These are phyloP conservation scores for Dioszegia aurantiaca DNA, from an alignment of 768 basidiomycete genomes.

Conservation along the genomic window DNA sequence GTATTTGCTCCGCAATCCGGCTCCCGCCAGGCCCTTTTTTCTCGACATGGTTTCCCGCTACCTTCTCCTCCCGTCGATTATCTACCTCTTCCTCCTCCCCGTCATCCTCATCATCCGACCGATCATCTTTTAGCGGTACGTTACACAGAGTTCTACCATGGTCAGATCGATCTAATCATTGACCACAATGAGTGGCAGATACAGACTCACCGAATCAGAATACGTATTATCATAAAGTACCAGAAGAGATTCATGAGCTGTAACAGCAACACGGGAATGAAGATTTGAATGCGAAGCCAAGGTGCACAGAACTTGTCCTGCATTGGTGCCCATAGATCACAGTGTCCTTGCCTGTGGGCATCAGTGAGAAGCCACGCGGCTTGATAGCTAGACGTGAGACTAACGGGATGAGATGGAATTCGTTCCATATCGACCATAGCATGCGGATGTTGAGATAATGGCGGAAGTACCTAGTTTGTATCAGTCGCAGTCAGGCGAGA, in stretches of 20 bases:
- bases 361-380: too few species aligned
- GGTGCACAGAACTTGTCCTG: slow-evolving; percentile 66
- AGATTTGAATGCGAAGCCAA: slow-evolving; percentile 79
- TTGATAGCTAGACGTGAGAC: too few species aligned
- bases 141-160: slow-evolving; percentile 58
- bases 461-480: slow-evolving; percentile 73
- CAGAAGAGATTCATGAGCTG: slow-evolving; percentile 88
- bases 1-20: too few species aligned
- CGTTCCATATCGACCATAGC: slow-evolving; percentile 78
- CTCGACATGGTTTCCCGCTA: too few species aligned
- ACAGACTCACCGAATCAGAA: slow-evolving; percentile 65
- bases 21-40: too few species aligned
- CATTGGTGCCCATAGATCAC: slow-evolving; percentile 49
- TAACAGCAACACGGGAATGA: slow-evolving; percentile 68
- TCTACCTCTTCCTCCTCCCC: slow-evolving; percentile 41
- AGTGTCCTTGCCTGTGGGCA: slow-evolving; percentile 35
- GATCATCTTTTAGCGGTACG: slow-evolving; percentile 58
- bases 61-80: too few species aligned
- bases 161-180: too few species aligned
- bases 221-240: slow-evolving; percentile 79
- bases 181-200: too few species aligned
- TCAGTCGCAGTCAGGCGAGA: too few species aligned
- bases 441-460: slow-evolving; percentile 85
- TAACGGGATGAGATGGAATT: too few species aligned
- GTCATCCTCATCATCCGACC: slow-evolving; percentile 65